Evolutionary conservation across 768 basidiomycete genomes (phyloP), one percentile per base, ranked within the genome.

Genomic region (Leccinellum albellum): DNA sequence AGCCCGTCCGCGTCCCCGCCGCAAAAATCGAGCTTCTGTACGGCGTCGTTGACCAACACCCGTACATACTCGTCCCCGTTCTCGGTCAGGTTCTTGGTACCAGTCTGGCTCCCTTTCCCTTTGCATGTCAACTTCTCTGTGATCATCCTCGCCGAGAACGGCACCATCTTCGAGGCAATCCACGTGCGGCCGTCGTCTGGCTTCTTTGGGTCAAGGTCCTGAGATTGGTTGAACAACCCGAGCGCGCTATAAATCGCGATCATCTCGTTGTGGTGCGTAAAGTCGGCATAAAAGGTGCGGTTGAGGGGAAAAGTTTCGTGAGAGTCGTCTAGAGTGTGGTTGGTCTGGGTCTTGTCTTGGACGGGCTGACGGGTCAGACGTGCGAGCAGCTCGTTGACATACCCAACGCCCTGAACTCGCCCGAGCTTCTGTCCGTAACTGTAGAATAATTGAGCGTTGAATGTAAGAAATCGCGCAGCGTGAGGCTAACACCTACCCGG

Each of bases 371-470:
- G 76, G 0, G 82, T 46, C 45, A 46, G n/a, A 8, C 45, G 45
- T 14, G 45, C 45, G 23, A 46, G 23, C 23, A 46, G 45, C 73
- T 94, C 93, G 69, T 93, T 93, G 66, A 89, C 76, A 70, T 89
- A 94, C 3, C 92, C 93, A 3, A 93, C 86, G 28, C 90, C 90
- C 67, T 90, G 89, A 7, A 91, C 84, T 2, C 73, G 83, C 0
- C 90, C 89, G 0, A 90, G 77, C 1, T 67, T 64, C 55, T 84
- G 81, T 12, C 89, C 90, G 55, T 88, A 82, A n/a, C 87, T 87
- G n/a, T 48, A 23, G 12, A 42, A 42, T 40, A 12, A 40, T 40
- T 40, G 2, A 10, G 37, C 20, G 20, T 42, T 42, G 40, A 42
- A 20, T 20, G 17, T 42, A 12, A 20, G 40, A 20, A 42, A 42